phyloP scores from a whole-genome alignment of 768 basidiomycete genomes.

The Asterophora parasitica region DNA sequence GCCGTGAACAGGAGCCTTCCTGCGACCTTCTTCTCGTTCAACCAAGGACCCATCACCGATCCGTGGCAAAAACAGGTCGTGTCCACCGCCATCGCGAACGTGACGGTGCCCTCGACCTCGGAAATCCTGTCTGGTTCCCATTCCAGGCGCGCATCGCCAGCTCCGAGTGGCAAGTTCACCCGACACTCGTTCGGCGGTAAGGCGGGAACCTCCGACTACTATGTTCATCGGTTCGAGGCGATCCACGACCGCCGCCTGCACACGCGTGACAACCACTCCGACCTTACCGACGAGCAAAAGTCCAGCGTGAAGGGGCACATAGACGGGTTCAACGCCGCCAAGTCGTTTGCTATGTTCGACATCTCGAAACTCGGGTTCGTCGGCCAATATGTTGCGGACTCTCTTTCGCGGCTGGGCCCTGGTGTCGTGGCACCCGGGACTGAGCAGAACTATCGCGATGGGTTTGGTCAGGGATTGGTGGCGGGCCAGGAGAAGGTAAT shows the following conservation, averaged over 20 bases:
- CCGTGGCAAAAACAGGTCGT: constrained; percentile 3
- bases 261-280: neutral
- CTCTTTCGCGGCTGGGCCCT: constrained; percentile 31
- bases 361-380: constrained; percentile 54
- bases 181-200: neutral
- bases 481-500: constrained; percentile 9
- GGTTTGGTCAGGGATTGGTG: constrained; percentile 44
- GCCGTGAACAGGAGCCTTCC: constrained; percentile 57
- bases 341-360: constrained; percentile 45
- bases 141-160: neutral
- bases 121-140: constrained; percentile 9
- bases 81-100: constrained; percentile 4
- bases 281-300: constrained; percentile 16
- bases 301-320: constrained; percentile 43
- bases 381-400: constrained; percentile 56
- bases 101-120: constrained; percentile 10
- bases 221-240: constrained; percentile 23
- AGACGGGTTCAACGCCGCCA: constrained; percentile 55
- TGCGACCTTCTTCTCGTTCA: constrained; percentile 50
- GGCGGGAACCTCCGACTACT: neutral
- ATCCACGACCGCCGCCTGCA: constrained; percentile 18
- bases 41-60: constrained; percentile 11
- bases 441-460: constrained; percentile 39
- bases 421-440: constrained; percentile 30
- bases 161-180: neutral